Evolutionary conservation across 306 rosid species (phyloP).

Genomic region (Cucurbita argyrosperma): DNA sequence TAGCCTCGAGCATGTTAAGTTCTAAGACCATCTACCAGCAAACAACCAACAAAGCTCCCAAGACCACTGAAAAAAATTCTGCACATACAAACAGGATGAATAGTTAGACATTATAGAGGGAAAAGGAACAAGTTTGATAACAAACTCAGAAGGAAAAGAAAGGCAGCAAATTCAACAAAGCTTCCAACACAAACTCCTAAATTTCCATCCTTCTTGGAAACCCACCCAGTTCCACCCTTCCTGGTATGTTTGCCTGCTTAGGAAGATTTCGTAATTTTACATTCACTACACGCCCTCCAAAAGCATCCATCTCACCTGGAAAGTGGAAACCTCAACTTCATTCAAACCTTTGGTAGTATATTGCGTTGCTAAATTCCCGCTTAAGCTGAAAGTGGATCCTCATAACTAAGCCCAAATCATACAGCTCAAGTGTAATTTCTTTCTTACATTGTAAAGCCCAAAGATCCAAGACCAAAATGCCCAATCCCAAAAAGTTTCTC

Average conservation of each 20-base stretch:
- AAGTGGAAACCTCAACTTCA: neutral
- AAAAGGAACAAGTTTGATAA: neutral
- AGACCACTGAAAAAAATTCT: neutral
- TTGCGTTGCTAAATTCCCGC: neutral
- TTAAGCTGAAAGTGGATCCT: neutral
- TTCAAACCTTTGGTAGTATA: neutral
- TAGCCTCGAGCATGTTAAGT: neutral
- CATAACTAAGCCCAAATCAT: neutral
- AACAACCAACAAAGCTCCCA: neutral
- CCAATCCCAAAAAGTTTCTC: neutral
- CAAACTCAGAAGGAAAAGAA: neutral
- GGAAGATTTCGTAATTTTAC: neutral
- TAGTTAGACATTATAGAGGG: neutral
- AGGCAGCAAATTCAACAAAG: neutral
- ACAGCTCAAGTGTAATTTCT: neutral
- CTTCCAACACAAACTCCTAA: neutral
- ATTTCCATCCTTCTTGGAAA: neutral
- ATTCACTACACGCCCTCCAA: neutral
- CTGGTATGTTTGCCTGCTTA: neutral
- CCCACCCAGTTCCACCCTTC: neutral
- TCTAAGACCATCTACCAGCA: slow-evolving; percentile 2
- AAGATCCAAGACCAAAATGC: neutral
- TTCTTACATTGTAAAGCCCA: neutral
- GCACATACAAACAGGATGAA: neutral
- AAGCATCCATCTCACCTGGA: neutral